Evolutionary conservation across 208 protist genomes (phyloP), one percentile per base, ranked within the genome.

Genomic region (Trypanosoma avium): DNA sequence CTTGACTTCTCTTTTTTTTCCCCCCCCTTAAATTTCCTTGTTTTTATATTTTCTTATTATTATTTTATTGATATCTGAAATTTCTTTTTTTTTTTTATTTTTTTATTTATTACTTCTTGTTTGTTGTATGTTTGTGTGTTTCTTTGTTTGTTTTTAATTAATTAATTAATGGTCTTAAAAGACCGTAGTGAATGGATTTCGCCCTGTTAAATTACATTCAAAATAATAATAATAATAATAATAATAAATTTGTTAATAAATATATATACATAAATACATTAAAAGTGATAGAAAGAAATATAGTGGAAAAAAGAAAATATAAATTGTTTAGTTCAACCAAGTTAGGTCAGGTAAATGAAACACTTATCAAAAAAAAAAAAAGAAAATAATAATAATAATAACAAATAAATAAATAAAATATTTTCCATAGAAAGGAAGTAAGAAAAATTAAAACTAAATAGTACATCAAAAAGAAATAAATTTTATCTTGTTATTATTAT

Each of bases 101-200:
- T 15, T 42, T 27, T 32, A n/a, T 19, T n/a, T 48, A 6, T 19
- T 30, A 48, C n/a, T 30, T 33, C 8, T 42, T 45, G 12, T 60
- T 24, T 17, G 10, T 13, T 40, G 29, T 45, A 60, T 60, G 45
- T 60, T 45, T 60, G 19, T 49, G 19, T 35, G 10, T 33, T 24
- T 56, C 15, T 42, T 8, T 58, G 35, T 55, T 15, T 55, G 49
- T n/a, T 10, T 58, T 4, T 58, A 6, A n/a, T n/a, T n/a, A n/a
- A n/a, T n/a, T n/a, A n/a, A n/a, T n/a, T n/a, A n/a, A 30, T 61
- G 59, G 59, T 65, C 59, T 65, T 65, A 67, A 58, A 67, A 67
- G 61, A 67, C 61, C 56, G 22, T 61, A 52, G 30, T 24, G 52
- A 54, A 61, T 42, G 3, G 4, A 38, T 66, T 29, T 15, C 40